A percentile compares a stretch with the other conserved stretches of the same genome.
Evolutionary conservation across 225 moss, liverwort and hornwort species (phyloP).

Genomic region (Polytrichum formosum): DNA sequence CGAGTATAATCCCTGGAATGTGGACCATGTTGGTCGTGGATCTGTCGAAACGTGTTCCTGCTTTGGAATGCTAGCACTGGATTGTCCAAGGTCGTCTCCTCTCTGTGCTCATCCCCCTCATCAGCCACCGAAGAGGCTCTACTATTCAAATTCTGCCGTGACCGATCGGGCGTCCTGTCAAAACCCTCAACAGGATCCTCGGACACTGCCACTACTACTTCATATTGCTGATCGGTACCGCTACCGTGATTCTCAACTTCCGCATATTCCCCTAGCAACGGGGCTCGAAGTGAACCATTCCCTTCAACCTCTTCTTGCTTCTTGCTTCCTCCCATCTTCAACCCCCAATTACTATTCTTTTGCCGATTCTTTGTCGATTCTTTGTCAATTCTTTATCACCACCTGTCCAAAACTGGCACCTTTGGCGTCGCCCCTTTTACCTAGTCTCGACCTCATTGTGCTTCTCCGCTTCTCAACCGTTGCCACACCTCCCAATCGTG

Average conservation of each 20-base stretch:
- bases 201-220: slow-evolving; percentile 9
- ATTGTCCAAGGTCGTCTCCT: slow-evolving; percentile 17
- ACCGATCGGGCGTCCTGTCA: slow-evolving; percentile 1
- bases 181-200: not conserved
- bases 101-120: not conserved
- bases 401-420: no score
- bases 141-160: not conserved
- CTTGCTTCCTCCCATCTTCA: slow-evolving; percentile 8
- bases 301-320: slow-evolving; percentile 11
- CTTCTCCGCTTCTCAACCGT: no score
- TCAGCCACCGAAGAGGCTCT: not conserved
- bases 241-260: not conserved
- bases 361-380: no score
- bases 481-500: no score
- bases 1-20: not conserved
- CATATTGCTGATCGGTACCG: slow-evolving; percentile 9
- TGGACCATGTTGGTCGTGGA: slow-evolving; percentile 21
- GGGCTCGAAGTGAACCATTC: slow-evolving; percentile 29
- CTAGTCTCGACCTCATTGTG: no score
- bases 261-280: slow-evolving; percentile 23
- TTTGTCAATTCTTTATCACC: no score
- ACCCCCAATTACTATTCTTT: not conserved
- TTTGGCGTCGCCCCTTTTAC: no score
- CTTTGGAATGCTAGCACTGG: slow-evolving; percentile 14
- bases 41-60: slow-evolving; percentile 29